phyloP scores from a whole-genome alignment of 768 basidiomycete species.

The Lactifluus volemus region DNA sequence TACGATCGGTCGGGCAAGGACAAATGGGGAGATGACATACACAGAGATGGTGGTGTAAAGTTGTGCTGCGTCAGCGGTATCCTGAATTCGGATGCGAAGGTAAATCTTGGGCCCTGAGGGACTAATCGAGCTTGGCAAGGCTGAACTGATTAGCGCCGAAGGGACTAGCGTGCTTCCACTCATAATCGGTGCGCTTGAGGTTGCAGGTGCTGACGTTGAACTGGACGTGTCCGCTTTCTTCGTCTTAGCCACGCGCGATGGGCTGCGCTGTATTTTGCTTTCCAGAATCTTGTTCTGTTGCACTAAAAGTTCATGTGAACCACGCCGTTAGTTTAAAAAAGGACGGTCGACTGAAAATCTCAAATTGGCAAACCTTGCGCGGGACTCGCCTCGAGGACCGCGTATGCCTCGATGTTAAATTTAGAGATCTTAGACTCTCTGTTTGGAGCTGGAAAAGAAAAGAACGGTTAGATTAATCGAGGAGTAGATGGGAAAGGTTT shows the following conservation, averaged over 20 bases:
- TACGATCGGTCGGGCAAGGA: neutral
- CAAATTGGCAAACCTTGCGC: slow-evolving; percentile 47
- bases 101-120: slow-evolving; percentile 77
- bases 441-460: slow-evolving; percentile 67
- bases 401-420: slow-evolving; percentile 87
- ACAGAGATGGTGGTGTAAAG: slow-evolving; percentile 87
- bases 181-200: slow-evolving; percentile 7
- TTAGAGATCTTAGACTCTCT: slow-evolving; percentile 76
- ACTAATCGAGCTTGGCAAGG: slow-evolving; percentile 56
- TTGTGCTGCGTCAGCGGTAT: slow-evolving; percentile 74
- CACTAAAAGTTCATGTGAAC: slow-evolving; percentile 28
- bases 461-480: neutral
- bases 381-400: slow-evolving; percentile 67
- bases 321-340: neutral
- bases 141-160: slow-evolving; percentile 27
- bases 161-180: slow-evolving; percentile 24
- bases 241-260: slow-evolving; percentile 57
- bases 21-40: slow-evolving; percentile 39
- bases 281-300: slow-evolving; percentile 77
- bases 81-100: slow-evolving; percentile 72
- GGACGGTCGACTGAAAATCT: neutral
- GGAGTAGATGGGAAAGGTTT: no score
- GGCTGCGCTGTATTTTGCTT: slow-evolving; percentile 71
- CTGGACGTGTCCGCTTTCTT: slow-evolving; percentile 46
- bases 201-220: slow-evolving; percentile 23